Percentiles rank a stretch among this genome's conserved stretches.
These are phyloP conservation scores for Pseudodiploospora longispora DNA, from an alignment of 2,329 filamentous ascomycete species.

Conservation along the genomic window DNA sequence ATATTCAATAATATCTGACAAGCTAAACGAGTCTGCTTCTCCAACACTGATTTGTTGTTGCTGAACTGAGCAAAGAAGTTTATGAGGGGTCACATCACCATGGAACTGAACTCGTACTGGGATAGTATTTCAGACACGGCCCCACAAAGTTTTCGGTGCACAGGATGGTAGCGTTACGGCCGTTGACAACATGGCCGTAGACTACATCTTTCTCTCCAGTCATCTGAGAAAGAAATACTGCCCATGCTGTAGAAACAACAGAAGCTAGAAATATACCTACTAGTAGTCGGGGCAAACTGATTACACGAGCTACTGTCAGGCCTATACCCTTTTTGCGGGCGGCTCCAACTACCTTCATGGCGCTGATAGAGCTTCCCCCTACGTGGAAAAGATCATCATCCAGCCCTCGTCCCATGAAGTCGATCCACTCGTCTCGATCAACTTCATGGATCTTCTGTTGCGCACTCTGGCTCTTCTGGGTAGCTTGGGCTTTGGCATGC, in stretches of 20 bases:
- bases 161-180: neutral
- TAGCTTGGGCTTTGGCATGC: neutral
- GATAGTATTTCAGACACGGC: neutral
- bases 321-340: neutral
- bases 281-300: neutral
- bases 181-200: neutral
- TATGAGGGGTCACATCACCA: neutral
- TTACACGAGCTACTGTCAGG: neutral
- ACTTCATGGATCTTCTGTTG: neutral
- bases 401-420: neutral
- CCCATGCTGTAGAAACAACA: neutral
- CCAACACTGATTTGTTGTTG: neutral
- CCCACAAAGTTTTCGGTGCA: neutral
- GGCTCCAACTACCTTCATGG: slow-evolving; percentile 5
- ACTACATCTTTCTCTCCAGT: neutral
- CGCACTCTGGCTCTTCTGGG: neutral
- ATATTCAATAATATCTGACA: no score
- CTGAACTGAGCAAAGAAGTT: neutral
- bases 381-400: slow-evolving; percentile 12
- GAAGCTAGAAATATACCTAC: neutral
- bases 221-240: neutral
- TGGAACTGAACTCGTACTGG: neutral
- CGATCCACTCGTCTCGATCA: neutral
- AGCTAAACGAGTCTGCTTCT: neutral
- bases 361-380: slow-evolving; percentile 14